A percentile compares a stretch with the other conserved stretches of the same genome.
Conservation (phyloP, 2,329 filamentous ascomycete species). For the Ophiosphaerella narmari region DNA sequence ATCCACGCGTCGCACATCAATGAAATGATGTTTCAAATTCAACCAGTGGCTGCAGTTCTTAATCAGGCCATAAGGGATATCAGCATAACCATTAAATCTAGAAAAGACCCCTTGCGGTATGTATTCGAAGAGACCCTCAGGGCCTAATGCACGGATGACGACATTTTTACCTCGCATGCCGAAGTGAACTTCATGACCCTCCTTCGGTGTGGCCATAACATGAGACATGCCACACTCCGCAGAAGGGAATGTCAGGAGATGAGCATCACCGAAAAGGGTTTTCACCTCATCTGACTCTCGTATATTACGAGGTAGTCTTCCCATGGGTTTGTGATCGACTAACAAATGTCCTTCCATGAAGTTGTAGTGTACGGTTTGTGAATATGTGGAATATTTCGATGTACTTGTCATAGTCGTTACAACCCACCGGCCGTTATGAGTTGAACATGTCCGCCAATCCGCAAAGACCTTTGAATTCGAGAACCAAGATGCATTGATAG, state of each 20-base stretch:
- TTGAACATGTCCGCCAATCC: too few relatives aligned
- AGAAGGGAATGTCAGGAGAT: conserved; percentile 60
- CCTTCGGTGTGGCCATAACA: conserved; percentile 39
- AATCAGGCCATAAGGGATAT: conserved; percentile 59
- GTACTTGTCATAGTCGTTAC: conserved; percentile 18
- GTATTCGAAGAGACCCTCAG: conserved; percentile 39
- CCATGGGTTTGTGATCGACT: conserved; percentile 54
- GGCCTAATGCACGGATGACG: conserved; percentile 50
- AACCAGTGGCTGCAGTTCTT: conserved; percentile 65
- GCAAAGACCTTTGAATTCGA: too few relatives aligned
- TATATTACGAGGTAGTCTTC: conserved; percentile 60
- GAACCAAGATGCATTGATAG: too few relatives aligned
- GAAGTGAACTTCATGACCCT: conserved; percentile 58
- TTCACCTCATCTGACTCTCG: conserved; percentile 50
- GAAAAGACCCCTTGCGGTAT: conserved; percentile 37
- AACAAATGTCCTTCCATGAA: conserved; percentile 55
- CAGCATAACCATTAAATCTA: conserved; percentile 33
- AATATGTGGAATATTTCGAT: conserved; percentile 10
- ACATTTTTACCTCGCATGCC: conserved; percentile 51
- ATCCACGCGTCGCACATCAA: conserved; percentile 59
- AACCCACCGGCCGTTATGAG: too few relatives aligned
- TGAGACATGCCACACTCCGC: conserved; percentile 58
- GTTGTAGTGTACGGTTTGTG: conserved; percentile 50
- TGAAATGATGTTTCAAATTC: conserved; percentile 48
- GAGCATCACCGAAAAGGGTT: conserved; percentile 60